Evolutionary conservation across 2,329 filamentous ascomycete species (phyloP).

Genomic region (Phyllosticta citribraziliensis): DNA sequence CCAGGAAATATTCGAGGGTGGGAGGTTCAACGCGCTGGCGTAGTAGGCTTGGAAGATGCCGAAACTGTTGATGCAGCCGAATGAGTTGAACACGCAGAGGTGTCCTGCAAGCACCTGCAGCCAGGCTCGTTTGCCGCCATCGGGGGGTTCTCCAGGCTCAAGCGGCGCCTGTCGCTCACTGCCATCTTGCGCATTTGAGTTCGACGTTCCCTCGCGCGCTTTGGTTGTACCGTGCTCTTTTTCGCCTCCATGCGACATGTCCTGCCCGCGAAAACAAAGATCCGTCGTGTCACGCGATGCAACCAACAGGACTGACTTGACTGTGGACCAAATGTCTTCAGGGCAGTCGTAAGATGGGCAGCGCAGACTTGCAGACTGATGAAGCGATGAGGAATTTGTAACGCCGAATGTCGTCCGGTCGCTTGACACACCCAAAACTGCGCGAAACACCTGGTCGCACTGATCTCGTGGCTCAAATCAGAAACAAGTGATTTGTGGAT

Average conservation of each 20-base stretch:
- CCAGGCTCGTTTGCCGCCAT: conserved; percentile 9
- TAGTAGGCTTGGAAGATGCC: conserved; percentile 40
- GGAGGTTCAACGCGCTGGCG: conserved; percentile 14
- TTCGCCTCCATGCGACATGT: not conserved
- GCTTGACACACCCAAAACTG: no score
- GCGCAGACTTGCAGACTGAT: no score
- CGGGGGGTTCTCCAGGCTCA: not conserved
- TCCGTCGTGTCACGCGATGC: no score
- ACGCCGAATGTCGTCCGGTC: no score
- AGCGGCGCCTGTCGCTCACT: not conserved
- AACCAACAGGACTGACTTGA: no score
- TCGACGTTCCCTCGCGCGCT: not conserved
- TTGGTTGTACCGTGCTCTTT: not conserved
- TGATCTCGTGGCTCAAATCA: not conserved
- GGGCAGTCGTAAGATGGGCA: no score
- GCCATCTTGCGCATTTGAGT: not conserved
- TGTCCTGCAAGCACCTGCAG: conserved; percentile 11
- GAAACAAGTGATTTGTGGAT: not conserved
- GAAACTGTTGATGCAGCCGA: conserved; percentile 27
- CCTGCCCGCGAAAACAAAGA: not conserved
- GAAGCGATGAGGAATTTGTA: no score
- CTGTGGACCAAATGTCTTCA: no score
- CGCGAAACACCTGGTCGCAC: no score
- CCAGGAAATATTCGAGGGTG: conserved; percentile 38
- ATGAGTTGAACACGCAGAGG: conserved; percentile 12